phyloP scores from a whole-genome alignment of 2,329 filamentous ascomycete genomes.

The Niveomyces coronatus region DNA sequence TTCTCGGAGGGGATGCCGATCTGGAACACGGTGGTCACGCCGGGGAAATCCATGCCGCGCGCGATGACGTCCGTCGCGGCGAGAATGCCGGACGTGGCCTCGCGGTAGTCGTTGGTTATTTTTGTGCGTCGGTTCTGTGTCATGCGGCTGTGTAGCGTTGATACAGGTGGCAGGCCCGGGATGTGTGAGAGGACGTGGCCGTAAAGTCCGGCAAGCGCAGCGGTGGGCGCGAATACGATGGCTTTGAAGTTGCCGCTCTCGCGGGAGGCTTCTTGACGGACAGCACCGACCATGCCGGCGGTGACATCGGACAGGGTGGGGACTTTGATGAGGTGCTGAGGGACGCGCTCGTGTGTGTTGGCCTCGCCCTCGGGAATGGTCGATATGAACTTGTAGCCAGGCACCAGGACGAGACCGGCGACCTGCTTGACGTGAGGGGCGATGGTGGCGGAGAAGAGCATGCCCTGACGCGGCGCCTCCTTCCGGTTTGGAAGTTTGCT shows the following conservation, averaged over 20 bases:
- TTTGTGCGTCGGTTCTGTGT: conserved; percentile 38
- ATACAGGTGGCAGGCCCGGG: conserved; percentile 31
- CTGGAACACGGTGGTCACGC: conserved; percentile 58
- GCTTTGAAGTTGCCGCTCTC: conserved; percentile 64
- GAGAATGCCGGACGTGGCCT: conserved; percentile 40
- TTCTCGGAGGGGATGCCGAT: conserved; percentile 47
- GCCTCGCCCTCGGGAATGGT: conserved; percentile 66
- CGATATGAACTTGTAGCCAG: conserved; percentile 68
- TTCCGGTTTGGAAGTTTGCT: conserved; percentile 54
- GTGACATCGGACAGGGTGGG: conserved; percentile 61
- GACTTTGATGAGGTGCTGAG: conserved; percentile 59
- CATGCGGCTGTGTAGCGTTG: conserved; percentile 40
- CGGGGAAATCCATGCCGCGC: conserved; percentile 63
- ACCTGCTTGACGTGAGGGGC: conserved; percentile 68
- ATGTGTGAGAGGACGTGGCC: conserved; percentile 31
- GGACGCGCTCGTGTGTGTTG: conserved; percentile 66
- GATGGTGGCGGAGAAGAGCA: conserved; percentile 81
- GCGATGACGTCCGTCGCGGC: conserved; percentile 63
- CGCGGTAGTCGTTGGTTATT: conserved; percentile 55
- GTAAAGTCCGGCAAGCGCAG: conserved; percentile 41
- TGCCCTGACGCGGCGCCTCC: conserved; percentile 54
- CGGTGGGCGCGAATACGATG: conserved; percentile 66
- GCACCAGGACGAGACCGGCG: conserved; percentile 57
- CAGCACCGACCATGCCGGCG: conserved; percentile 46
- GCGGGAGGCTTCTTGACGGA: conserved; percentile 34